These are phyloP conservation scores for Pholiota adiposa DNA, from an alignment of 1,284 basidiomycete species.

Conservation along the genomic window DNA sequence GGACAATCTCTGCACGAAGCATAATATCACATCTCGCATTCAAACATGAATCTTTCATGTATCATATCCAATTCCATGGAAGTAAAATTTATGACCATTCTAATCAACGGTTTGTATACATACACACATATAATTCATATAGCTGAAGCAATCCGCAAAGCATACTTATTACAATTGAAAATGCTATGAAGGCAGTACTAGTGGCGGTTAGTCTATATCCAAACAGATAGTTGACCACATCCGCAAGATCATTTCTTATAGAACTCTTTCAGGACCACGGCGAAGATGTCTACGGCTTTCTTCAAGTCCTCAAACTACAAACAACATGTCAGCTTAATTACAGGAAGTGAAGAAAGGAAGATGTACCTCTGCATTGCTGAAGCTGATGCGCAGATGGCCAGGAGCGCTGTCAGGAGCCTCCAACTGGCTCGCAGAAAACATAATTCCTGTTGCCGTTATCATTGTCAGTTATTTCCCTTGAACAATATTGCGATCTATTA, in stretches of 20 bases:
- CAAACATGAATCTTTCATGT: background rate
- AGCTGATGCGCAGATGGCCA: constrained; percentile 69
- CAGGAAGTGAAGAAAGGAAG: constrained; percentile 7
- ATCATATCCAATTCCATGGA: background rate
- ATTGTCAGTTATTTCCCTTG: constrained; percentile 3
- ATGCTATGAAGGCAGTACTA: too few relatives aligned
- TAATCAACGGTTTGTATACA: background rate
- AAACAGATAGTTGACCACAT: too few relatives aligned
- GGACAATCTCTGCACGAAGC: background rate
- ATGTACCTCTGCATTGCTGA: constrained; percentile 58
- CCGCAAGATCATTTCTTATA: constrained; percentile 25
- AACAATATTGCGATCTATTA: constrained; percentile 15
- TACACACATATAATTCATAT: background rate
- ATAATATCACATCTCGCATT: background rate
- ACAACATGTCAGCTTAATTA: background rate
- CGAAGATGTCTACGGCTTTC: constrained; percentile 51
- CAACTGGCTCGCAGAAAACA: constrained; percentile 52
- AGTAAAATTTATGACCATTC: background rate
- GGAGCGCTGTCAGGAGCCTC: constrained; percentile 33
- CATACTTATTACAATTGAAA: background rate
- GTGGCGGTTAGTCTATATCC: background rate
- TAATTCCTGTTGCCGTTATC: constrained; percentile 31
- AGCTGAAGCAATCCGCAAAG: background rate
- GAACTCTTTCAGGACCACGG: constrained; percentile 38
- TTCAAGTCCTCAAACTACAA: constrained; percentile 46